Evolutionary conservation across 371 early-diverging fungal genomes (phyloP).

Genomic region (Mucor mucedo): DNA sequence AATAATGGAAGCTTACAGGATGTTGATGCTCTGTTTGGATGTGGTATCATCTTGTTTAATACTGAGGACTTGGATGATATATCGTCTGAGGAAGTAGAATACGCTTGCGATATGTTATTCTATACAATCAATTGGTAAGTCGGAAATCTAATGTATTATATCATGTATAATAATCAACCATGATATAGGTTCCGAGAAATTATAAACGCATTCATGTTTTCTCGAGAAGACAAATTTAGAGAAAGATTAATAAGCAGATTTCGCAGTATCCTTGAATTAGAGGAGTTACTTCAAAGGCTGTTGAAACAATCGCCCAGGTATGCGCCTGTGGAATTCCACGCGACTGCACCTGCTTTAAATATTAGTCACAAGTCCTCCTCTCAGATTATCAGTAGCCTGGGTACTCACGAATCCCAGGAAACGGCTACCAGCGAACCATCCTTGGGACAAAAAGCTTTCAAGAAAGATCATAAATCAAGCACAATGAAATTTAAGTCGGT

Average conservation of each 20-base stretch:
- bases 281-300: constrained; percentile 46
- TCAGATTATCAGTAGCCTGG: constrained; percentile 6
- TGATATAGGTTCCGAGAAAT: constrained; percentile 73
- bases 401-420: background rate
- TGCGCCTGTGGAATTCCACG: constrained; percentile 48
- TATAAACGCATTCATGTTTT: constrained; percentile 68
- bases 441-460: background rate
- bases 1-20: constrained; percentile 63
- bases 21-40: constrained; percentile 77
- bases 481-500: constrained; percentile 3
- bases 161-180: background rate
- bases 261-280: constrained; percentile 43
- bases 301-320: constrained; percentile 43
- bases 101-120: constrained; percentile 56
- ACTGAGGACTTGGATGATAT: constrained; percentile 16
- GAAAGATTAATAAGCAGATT: constrained; percentile 33
- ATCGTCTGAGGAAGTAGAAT: constrained; percentile 29
- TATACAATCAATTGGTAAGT: constrained; percentile 66
- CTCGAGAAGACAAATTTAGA: constrained; percentile 42
- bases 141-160: background rate
- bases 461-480: constrained; percentile 9
- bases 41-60: constrained; percentile 65
- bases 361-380: background rate
- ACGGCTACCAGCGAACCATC: background rate
- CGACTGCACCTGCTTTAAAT: background rate